Evolutionary conservation across 805 yeast genomes (phyloP).

Genomic region (Jamesozyma spencerorum): DNA sequence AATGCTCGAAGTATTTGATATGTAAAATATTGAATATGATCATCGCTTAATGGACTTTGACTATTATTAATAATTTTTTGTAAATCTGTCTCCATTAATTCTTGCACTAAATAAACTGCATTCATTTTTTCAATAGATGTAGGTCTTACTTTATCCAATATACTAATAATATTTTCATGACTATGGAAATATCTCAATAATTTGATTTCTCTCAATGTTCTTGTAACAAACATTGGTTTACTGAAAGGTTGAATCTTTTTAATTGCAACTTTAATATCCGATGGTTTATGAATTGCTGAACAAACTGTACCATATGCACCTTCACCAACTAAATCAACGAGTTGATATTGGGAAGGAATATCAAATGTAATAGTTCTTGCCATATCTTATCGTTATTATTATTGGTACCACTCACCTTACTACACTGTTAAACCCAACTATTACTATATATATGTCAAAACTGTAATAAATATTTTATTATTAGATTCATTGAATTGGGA

Average conservation of each 20-base stretch:
- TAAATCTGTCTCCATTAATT: constrained; percentile 68
- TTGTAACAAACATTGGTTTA: constrained; percentile 52
- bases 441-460: no score
- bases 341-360: constrained; percentile 52
- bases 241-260: constrained; percentile 69
- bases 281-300: constrained; percentile 53
- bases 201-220: constrained; percentile 65
- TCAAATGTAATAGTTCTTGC: constrained; percentile 50
- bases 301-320: constrained; percentile 81
- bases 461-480: no score
- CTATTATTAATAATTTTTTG: constrained; percentile 49
- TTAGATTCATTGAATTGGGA: no score
- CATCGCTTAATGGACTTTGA: constrained; percentile 40
- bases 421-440: no score
- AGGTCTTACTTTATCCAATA: constrained; percentile 62
- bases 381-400: no score
- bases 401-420: no score
- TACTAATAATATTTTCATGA: constrained; percentile 65
- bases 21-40: constrained; percentile 60
- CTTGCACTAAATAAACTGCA: constrained; percentile 70
- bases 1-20: constrained; percentile 65
- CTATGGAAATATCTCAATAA: constrained; percentile 51
- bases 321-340: constrained; percentile 57
- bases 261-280: constrained; percentile 60
- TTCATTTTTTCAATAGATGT: constrained; percentile 46